Percentiles rank a stretch among this genome's conserved stretches.
phyloP scores from a whole-genome alignment of 495 filamentous ascomycete genomes.

The Hyaloscypha variabilis region DNA sequence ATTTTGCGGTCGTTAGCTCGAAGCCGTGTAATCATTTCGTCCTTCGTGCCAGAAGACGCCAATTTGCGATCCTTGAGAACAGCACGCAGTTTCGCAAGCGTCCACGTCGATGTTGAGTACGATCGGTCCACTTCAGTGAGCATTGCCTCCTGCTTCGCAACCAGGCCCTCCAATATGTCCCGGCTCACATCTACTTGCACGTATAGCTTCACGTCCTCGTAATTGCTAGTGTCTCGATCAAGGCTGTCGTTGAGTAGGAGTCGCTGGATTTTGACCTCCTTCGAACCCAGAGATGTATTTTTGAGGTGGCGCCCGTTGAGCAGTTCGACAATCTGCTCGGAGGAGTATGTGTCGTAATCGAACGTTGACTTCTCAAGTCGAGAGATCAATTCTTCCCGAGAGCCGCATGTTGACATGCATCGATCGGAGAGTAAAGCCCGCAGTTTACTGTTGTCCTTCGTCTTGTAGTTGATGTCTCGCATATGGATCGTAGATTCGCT shows the following conservation, averaged over 20 bases:
- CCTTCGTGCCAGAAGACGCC: neutral
- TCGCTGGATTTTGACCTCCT: slow-evolving; percentile 12
- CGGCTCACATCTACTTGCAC: neutral
- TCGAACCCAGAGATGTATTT: neutral
- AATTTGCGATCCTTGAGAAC: slow-evolving; percentile 3
- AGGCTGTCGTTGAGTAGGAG: slow-evolving; percentile 11
- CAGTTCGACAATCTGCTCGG: slow-evolving; percentile 4
- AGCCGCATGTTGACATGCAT: neutral
- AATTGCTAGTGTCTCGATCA: slow-evolving; percentile 13
- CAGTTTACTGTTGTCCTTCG: slow-evolving; percentile 22
- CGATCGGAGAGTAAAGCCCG: slow-evolving; percentile 10
- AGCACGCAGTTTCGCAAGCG: neutral
- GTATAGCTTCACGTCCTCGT: neutral
- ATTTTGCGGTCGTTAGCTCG: neutral
- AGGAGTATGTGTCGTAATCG: slow-evolving; percentile 4
- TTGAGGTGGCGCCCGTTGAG: slow-evolving; percentile 1
- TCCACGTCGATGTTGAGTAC: neutral
- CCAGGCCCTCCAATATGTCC: neutral
- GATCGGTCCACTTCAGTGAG: neutral
- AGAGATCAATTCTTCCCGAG: slow-evolving; percentile 16
- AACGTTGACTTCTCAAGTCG: slow-evolving; percentile 8
- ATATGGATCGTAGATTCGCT: neutral
- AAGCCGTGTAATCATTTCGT: slow-evolving; percentile 1
- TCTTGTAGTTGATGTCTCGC: slow-evolving; percentile 9
- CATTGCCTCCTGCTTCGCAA: neutral